A percentile compares a stretch with the other conserved stretches of the same genome.
phyloP scores from a whole-genome alignment of 2,329 filamentous ascomycete genomes.

The Ustulina deusta region DNA sequence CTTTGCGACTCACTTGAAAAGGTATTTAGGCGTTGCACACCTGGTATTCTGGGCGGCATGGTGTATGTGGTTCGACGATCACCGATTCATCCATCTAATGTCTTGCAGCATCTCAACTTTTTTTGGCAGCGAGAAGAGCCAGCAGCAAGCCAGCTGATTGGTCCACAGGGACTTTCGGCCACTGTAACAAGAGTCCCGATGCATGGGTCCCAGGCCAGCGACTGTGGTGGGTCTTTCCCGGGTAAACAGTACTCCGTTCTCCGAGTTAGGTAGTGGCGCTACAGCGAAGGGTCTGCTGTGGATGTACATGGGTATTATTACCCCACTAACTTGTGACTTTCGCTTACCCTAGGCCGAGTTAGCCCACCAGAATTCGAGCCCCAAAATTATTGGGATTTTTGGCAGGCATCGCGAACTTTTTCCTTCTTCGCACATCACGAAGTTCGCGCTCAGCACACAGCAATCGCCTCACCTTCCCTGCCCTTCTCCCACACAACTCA shows the following conservation, averaged over 20 bases:
- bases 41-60: slow-evolving; percentile 77
- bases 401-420: slow-evolving; percentile 58
- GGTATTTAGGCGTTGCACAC: slow-evolving; percentile 69
- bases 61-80: slow-evolving; percentile 45
- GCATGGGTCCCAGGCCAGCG: not conserved
- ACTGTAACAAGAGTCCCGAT: slow-evolving; percentile 13
- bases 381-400: slow-evolving; percentile 40
- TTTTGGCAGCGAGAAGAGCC: slow-evolving; percentile 23
- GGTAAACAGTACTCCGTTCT: slow-evolving; percentile 24
- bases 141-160: slow-evolving; percentile 17
- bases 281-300: not conserved
- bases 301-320: not conserved
- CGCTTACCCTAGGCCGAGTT: slow-evolving; percentile 41
- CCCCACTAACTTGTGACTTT: slow-evolving; percentile 31
- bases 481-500: slow-evolving; percentile 62
- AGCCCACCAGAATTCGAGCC: slow-evolving; percentile 42
- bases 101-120: slow-evolving; percentile 33
- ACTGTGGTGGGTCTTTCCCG: slow-evolving; percentile 23
- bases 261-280: not conserved
- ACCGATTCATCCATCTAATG: slow-evolving; percentile 16
- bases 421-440: slow-evolving; percentile 47
- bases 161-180: slow-evolving; percentile 18
- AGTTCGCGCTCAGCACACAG: slow-evolving; percentile 47
- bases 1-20: slow-evolving; percentile 66
- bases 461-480: slow-evolving; percentile 47